Evolutionary conservation across 768 basidiomycete species (phyloP), one percentile per base, ranked within the genome.

Genomic region (Boletus rubroflammeus): DNA sequence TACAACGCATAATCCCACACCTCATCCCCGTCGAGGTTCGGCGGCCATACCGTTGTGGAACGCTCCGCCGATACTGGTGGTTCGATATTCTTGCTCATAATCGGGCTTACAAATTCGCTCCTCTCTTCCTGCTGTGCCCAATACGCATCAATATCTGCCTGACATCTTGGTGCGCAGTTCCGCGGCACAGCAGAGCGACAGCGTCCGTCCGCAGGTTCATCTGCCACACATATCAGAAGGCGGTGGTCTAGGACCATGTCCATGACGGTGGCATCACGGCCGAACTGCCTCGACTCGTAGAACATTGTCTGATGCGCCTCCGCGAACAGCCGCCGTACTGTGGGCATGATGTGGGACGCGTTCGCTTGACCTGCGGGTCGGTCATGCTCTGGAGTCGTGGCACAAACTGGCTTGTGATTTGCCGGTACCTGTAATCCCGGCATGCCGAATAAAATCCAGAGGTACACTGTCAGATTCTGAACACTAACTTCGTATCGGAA

Each of bases 11-110:
- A 40, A 48, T 62, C 58, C 55, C 63, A 63, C 55, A 61, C 55
- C 3, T 45, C 51, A 58, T 63, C 47, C 59, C 58, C 69, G 59
- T 65, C 61, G 45, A 60, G 55, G 26, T 57, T 49, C 55, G 63
- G 59, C 50, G 56, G 54, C 71, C 69, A 69, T 36, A 48, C 36
- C 19, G 51, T 73, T 39, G 78, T 78, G 49, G 75, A 80, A 42
- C 78, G 76, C 68, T 78, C 77, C 55, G 73, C 74, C 52, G 78
- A 80, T 17, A 76, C 69, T 38, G 74, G 69, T 65, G 48, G 42
- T 34, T 56, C 58, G 48, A 56, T 51, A 15, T 56, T 38, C 38
- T 49, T 47, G n/a, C 23, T 40, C 46, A 11, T 29, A 29, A 21
- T 15, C 48, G 32, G 31, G 50, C 50, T 54, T 43, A 43, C 42